Conservation (phyloP, 495 filamentous ascomycete genomes). For the Aspergillus bridgeri region DNA sequence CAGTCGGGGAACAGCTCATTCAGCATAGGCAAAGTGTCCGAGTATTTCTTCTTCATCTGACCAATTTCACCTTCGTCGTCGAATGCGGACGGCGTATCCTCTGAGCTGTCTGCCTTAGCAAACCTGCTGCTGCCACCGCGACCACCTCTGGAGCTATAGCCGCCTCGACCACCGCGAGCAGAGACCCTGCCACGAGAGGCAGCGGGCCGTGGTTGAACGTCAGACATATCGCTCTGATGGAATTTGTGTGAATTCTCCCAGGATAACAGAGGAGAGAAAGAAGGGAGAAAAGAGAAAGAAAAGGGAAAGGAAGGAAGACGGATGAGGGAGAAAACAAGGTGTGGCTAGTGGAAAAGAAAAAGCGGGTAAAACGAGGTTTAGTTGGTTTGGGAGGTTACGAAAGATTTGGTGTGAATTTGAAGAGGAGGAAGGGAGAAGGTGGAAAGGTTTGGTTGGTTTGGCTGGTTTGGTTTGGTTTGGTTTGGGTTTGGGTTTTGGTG, state of each 20-base stretch:
- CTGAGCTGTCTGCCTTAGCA: slow-evolving; percentile 64
- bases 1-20: slow-evolving; percentile 90
- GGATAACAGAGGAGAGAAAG: slow-evolving; percentile 27
- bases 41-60: slow-evolving; percentile 85
- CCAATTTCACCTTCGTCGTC: slow-evolving; percentile 90
- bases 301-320: slow-evolving; percentile 29
- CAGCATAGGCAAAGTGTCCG: slow-evolving; percentile 65
- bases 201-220: slow-evolving; percentile 76
- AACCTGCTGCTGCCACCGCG: slow-evolving; percentile 63
- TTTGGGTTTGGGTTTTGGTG: background rate
- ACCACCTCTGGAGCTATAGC: slow-evolving; percentile 70
- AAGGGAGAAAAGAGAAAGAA: slow-evolving; percentile 35
- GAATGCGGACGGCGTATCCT: slow-evolving; percentile 49
- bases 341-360: slow-evolving; percentile 29
- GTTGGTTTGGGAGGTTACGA: slow-evolving; percentile 14
- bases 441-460: background rate
- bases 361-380: slow-evolving; percentile 27
- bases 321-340: slow-evolving; percentile 34
- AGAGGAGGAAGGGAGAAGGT: slow-evolving; percentile 24
- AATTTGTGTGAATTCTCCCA: slow-evolving; percentile 19
- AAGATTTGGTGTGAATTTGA: slow-evolving; percentile 5
- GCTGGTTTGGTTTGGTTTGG: background rate
- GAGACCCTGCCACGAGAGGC: slow-evolving; percentile 78
- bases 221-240: slow-evolving; percentile 68
- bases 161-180: slow-evolving; percentile 77